A percentile compares a stretch with the other conserved stretches of the same genome.
Conservation (phyloP, 345 rosid genomes). For the Pugionium dolabratum region DNA sequence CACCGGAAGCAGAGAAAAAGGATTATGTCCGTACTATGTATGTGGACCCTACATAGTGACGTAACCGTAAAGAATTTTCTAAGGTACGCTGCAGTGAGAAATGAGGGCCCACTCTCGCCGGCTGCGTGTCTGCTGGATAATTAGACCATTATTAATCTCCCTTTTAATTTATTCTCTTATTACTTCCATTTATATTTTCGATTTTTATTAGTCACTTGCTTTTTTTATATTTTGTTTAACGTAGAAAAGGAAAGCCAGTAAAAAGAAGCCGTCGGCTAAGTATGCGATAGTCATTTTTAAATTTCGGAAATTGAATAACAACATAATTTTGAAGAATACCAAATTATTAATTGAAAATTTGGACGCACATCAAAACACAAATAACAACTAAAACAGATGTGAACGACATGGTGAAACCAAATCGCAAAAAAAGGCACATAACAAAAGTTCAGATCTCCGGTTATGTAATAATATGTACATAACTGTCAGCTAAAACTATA, state of each 20-base stretch:
- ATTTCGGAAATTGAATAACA: too few relatives aligned
- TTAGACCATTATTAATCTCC: not conserved
- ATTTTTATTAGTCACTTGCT: too few relatives aligned
- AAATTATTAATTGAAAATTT: too few relatives aligned
- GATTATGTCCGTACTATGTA: not conserved
- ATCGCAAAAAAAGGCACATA: not conserved
- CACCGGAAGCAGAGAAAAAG: too few relatives aligned
- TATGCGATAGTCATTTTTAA: too few relatives aligned
- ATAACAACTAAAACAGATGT: not conserved
- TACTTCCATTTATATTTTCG: too few relatives aligned
- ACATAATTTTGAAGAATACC: not conserved
- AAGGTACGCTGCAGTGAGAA: not conserved
- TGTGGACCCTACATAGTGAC: not conserved
- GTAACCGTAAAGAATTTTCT: not conserved
- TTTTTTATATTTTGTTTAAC: too few relatives aligned
- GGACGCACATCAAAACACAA: not conserved
- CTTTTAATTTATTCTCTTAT: not conserved
- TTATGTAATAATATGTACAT: not conserved
- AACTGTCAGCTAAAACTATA: not conserved
- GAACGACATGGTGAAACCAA: not conserved
- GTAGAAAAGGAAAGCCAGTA: too few relatives aligned
- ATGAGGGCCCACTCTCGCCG: not conserved
- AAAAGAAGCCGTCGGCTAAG: too few relatives aligned
- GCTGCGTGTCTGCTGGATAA: not conserved
- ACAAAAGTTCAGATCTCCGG: not conserved